Evolutionary conservation across 169 alveolate genomes (phyloP).

Genomic region (Plasmodium adleri): DNA sequence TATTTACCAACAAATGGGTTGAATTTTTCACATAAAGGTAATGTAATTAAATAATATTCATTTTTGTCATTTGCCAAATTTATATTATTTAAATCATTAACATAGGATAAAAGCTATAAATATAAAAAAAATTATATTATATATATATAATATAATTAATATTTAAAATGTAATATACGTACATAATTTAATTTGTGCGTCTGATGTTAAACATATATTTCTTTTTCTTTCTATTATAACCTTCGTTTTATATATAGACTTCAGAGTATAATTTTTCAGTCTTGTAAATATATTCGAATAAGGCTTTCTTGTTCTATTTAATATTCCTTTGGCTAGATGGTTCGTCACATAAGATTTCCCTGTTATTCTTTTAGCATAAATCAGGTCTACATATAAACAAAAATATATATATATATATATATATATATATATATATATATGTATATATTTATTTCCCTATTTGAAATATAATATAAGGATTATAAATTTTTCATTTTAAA

Average conservation of each 20-base stretch:
- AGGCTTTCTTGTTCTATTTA: constrained; percentile 10
- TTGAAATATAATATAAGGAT: neutral
- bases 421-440: too few relatives aligned
- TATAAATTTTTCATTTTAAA: neutral
- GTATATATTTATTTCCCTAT: too few relatives aligned
- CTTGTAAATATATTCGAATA: constrained; percentile 44
- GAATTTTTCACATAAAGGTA: constrained; percentile 61
- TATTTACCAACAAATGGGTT: constrained; percentile 56
- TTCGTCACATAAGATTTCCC: neutral
- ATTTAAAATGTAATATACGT: neutral
- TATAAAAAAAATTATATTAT: neutral
- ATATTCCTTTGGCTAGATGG: neutral
- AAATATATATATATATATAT: neutral
- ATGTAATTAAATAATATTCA: constrained; percentile 58
- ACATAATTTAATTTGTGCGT: neutral
- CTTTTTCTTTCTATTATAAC: constrained; percentile 1
- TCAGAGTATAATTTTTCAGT: constrained; percentile 53
- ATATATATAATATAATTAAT: neutral
- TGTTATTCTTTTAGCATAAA: constrained; percentile 9
- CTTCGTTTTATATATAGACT: constrained; percentile 61
- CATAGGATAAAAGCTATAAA: constrained; percentile 54
- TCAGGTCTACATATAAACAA: constrained; percentile 9
- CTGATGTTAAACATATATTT: neutral
- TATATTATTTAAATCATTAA: constrained; percentile 63
- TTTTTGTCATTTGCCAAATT: constrained; percentile 56